Conservation (phyloP, 1,284 basidiomycete species). For the Ceratobasidium sp. region DNA sequence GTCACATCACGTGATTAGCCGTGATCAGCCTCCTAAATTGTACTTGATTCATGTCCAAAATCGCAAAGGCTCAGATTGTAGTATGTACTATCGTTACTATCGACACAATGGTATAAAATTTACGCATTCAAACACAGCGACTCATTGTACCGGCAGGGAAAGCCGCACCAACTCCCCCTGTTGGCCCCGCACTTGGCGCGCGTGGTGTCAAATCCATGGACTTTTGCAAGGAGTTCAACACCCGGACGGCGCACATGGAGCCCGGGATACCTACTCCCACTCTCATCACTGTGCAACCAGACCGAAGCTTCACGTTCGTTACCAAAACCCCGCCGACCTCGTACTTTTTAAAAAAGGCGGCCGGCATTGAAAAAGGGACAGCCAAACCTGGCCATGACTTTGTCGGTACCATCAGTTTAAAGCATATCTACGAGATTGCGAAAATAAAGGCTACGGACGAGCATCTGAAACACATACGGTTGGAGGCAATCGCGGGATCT, state of each 20-base stretch:
- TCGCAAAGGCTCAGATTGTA: conserved; percentile 70
- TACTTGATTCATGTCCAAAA: conserved; percentile 67
- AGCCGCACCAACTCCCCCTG: conserved; percentile 94
- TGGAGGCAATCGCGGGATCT: conserved; percentile 89
- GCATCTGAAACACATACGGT: conserved; percentile 83
- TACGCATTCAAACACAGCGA: conserved; percentile 64
- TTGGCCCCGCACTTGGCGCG: conserved; percentile 97
- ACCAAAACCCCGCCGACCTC: conserved; percentile 92
- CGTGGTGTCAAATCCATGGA: conserved; percentile 99
- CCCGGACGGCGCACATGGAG: conserved; percentile 88
- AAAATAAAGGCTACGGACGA: conserved; percentile 96
- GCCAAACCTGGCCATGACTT: conserved; percentile 81
- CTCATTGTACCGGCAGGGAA: conserved; percentile 94
- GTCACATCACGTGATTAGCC: conserved; percentile 22
- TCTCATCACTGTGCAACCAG: conserved; percentile 91
- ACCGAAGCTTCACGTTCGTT: conserved; percentile 94
- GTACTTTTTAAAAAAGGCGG: conserved; percentile 94
- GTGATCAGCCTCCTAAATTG: conserved; percentile 4
- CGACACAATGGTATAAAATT: background rate
- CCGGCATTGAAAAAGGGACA: conserved; percentile 91
- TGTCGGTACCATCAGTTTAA: conserved; percentile 88
- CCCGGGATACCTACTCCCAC: conserved; percentile 92
- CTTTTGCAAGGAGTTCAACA: conserved; percentile 98
- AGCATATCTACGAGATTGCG: conserved; percentile 99
- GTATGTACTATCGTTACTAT: conserved; percentile 59